Evolutionary conservation across 768 basidiomycete species (phyloP).

Genomic region (Trametes villosa): DNA sequence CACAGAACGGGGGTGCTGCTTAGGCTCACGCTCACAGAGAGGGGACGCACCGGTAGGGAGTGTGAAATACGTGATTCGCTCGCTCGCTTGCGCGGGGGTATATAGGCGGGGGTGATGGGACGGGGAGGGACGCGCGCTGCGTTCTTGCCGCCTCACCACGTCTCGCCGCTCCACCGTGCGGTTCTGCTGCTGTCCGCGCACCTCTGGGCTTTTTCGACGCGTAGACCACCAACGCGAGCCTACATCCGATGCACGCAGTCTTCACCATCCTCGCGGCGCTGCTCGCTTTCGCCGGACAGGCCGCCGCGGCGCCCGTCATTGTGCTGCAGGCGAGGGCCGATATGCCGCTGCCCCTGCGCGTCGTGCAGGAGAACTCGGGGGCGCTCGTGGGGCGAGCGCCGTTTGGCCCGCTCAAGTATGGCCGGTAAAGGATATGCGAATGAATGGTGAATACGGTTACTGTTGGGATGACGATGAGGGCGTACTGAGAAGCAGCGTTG

Average conservation of each 20-base stretch:
- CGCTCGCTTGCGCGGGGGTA: no score
- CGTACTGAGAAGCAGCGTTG: neutral
- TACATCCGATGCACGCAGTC: neutral
- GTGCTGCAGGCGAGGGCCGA: neutral
- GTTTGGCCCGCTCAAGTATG: constrained; percentile 9
- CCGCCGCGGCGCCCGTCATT: neutral
- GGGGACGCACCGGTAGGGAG: no score
- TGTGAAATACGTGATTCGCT: no score
- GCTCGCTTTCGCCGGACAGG: neutral
- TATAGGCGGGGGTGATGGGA: no score
- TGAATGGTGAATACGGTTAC: neutral
- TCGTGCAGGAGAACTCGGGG: neutral
- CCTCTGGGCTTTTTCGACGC: neutral
- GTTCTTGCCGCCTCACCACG: no score
- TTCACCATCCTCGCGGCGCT: neutral
- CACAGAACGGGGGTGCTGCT: no score
- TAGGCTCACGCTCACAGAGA: no score
- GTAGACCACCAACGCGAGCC: neutral
- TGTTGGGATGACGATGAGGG: neutral
- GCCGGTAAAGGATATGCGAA: neutral
- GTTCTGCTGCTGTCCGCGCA: neutral
- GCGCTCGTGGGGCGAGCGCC: neutral
- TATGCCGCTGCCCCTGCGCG: constrained; percentile 5
- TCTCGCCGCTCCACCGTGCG: neutral
- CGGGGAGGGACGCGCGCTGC: no score